Evolutionary conservation across 371 early-diverging fungal genomes (phyloP).

Genomic region (Mucor sp.): DNA sequence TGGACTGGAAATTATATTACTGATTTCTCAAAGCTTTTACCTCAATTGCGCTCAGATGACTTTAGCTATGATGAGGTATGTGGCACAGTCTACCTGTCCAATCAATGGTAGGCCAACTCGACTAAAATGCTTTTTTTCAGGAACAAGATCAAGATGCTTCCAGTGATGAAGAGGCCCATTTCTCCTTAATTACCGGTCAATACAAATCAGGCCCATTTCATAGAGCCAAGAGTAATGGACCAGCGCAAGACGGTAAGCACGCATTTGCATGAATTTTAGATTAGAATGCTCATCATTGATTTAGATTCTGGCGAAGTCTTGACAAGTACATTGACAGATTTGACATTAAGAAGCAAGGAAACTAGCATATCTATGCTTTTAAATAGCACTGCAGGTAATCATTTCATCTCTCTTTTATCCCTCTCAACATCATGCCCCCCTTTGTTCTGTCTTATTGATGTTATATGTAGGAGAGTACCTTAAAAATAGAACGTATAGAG

Average conservation of each 20-base stretch:
- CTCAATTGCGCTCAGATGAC: slow-evolving; percentile 45
- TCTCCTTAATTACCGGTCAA: slow-evolving; percentile 87
- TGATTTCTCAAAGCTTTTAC: slow-evolving; percentile 68
- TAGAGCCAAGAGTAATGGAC: slow-evolving; percentile 21
- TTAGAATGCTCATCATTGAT: not conserved
- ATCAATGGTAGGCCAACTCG: not conserved
- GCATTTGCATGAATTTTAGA: not conserved
- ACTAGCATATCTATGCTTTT: slow-evolving; percentile 66
- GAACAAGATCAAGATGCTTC: slow-evolving; percentile 49
- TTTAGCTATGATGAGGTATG: slow-evolving; percentile 47
- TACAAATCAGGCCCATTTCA: slow-evolving; percentile 61
- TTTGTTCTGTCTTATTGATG: not conserved
- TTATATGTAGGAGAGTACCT: slow-evolving; percentile 61
- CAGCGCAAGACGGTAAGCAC: slow-evolving; percentile 25
- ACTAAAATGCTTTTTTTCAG: slow-evolving; percentile 7
- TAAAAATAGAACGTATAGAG: slow-evolving; percentile 73
- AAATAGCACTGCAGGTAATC: slow-evolving; percentile 76
- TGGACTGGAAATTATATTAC: slow-evolving; percentile 82
- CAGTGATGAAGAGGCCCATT: slow-evolving; percentile 81
- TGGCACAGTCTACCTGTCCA: not conserved
- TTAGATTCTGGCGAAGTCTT: slow-evolving; percentile 25
- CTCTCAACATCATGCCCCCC: not conserved
- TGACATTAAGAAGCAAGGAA: slow-evolving; percentile 60
- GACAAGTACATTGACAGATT: slow-evolving; percentile 49
- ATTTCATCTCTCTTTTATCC: not conserved